Percentiles rank a stretch among this genome's conserved stretches.
Evolutionary conservation across 2,329 filamentous ascomycete genomes (phyloP).

Genomic region (Pseudonectria buxi): DNA sequence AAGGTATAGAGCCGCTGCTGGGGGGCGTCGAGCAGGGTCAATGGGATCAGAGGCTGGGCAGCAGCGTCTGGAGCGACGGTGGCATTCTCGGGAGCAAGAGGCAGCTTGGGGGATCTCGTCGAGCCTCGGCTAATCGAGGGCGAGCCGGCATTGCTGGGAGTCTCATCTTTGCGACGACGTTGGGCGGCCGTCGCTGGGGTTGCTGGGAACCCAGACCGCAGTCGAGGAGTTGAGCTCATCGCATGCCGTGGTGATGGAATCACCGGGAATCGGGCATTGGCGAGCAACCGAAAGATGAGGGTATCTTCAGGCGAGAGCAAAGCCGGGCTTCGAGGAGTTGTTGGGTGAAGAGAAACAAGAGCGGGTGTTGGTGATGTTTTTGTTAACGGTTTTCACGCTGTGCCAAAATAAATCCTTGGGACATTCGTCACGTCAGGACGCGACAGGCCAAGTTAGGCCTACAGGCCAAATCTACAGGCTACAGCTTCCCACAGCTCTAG

Average conservation of each 20-base stretch:
- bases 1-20: constrained; percentile 84
- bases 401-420: constrained; percentile 21
- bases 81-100: constrained; percentile 40
- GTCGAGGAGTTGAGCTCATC: constrained; percentile 78
- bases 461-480: background rate
- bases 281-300: constrained; percentile 2
- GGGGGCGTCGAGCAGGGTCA: constrained; percentile 77
- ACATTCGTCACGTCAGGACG: constrained; percentile 33
- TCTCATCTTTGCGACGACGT: constrained; percentile 27
- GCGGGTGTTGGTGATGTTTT: constrained; percentile 6
- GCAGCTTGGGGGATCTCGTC: constrained; percentile 31
- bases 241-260: constrained; percentile 44
- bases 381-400: constrained; percentile 14
- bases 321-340: background rate
- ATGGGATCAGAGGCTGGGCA: constrained; percentile 65
- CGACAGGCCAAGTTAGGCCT: constrained; percentile 13
- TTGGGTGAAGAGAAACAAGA: constrained; percentile 6
- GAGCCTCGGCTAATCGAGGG: constrained; percentile 24
- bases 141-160: constrained; percentile 25
- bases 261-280: constrained; percentile 14
- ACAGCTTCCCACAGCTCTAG: constrained; percentile 6
- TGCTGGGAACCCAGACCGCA: constrained; percentile 74
- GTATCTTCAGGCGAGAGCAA: background rate
- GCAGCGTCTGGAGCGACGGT: constrained; percentile 17
- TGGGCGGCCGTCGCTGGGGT: constrained; percentile 54